phyloP scores from a whole-genome alignment of 164 flowering plant species.

The Paratinospora sagittata region DNA sequence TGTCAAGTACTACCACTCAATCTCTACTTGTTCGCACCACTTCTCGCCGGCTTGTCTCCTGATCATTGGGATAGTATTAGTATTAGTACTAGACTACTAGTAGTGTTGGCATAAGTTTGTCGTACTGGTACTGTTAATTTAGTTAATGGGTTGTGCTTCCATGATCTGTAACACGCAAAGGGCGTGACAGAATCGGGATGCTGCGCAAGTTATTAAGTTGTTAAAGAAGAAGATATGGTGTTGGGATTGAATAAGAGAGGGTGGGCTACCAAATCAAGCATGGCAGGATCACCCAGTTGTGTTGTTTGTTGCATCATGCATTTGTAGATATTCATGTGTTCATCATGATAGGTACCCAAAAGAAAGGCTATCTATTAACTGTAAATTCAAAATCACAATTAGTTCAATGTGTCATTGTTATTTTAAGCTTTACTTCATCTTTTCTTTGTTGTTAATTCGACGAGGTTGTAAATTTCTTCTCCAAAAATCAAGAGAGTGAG shows the following conservation, averaged over 20 bases:
- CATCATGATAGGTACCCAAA: too few relatives aligned
- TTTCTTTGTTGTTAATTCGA: too few relatives aligned
- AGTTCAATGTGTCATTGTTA: too few relatives aligned
- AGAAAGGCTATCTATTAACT: too few relatives aligned
- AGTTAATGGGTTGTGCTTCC: background rate
- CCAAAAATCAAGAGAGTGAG: too few relatives aligned
- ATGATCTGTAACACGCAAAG: background rate
- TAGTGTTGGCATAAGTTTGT: too few relatives aligned
- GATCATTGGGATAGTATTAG: background rate
- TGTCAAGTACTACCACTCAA: background rate
- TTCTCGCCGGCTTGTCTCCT: slow-evolving; percentile 1
- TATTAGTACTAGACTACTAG: too few relatives aligned
- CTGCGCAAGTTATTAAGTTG: background rate
- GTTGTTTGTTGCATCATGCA: background rate
- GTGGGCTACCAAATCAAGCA: slow-evolving; percentile 2
- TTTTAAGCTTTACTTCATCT: too few relatives aligned
- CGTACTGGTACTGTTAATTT: background rate
- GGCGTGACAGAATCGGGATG: background rate
- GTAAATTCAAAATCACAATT: too few relatives aligned
- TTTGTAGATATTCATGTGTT: background rate
- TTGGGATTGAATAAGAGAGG: background rate
- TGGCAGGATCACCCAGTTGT: background rate
- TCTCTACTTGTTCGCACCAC: background rate
- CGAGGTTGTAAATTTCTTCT: too few relatives aligned
- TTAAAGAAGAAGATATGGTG: background rate